Percentiles rank a stretch among this genome's conserved stretches.
phyloP scores from a whole-genome alignment of 495 filamentous ascomycete species.

The Penicillium silybi region DNA sequence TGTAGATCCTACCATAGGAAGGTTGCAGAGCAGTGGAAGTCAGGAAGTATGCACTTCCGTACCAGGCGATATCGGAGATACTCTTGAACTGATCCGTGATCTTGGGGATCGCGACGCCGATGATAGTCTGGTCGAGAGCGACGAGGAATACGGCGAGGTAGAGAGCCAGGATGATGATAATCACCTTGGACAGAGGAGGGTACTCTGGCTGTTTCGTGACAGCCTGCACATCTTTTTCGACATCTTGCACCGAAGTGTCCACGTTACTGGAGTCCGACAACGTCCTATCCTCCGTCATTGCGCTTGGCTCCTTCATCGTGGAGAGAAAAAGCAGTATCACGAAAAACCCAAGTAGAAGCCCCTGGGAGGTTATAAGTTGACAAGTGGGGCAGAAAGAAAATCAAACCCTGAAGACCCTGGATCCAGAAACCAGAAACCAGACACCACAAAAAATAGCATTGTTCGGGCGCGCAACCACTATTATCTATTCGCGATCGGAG shows the following conservation, averaged over 20 bases:
- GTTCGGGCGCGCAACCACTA: neutral
- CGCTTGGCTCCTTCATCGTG: neutral
- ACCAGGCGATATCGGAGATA: conserved; percentile 44
- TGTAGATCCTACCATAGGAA: conserved; percentile 30
- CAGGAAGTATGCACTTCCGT: conserved; percentile 38
- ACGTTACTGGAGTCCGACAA: neutral
- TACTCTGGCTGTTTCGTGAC: conserved; percentile 11
- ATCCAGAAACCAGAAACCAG: neutral
- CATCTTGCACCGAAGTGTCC: conserved; percentile 3
- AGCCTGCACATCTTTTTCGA: conserved; percentile 3
- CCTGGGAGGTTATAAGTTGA: neutral
- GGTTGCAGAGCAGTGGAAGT: conserved; percentile 31
- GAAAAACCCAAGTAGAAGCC: neutral
- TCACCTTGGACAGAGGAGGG: conserved; percentile 12
- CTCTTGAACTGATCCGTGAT: conserved; percentile 44
- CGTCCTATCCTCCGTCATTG: conserved; percentile 1
- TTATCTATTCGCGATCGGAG: neutral
- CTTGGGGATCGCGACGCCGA: conserved; percentile 39
- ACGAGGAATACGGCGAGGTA: conserved; percentile 49
- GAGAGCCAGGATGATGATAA: conserved; percentile 22
- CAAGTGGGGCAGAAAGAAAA: neutral
- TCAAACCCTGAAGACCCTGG: neutral
- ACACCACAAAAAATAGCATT: too few relatives aligned
- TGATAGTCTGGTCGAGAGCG: conserved; percentile 49
- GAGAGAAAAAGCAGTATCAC: neutral